Evolutionary conservation across 1,284 basidiomycete species (phyloP).

Genomic region (Mycosarcoma mackinlayi): DNA sequence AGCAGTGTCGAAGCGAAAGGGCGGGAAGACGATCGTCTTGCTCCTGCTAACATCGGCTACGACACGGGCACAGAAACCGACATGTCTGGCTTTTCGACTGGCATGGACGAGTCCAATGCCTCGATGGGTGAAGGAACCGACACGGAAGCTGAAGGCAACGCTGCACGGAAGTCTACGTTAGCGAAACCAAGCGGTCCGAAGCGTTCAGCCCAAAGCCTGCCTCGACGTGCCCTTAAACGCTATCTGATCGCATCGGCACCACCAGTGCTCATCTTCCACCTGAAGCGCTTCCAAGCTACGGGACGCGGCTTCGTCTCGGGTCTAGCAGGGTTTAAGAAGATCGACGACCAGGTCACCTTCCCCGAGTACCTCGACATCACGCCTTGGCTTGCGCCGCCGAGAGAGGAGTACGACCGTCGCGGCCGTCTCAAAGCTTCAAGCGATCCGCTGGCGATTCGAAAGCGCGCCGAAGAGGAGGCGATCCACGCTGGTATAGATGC

Average conservation of each 20-base stretch:
- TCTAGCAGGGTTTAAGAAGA: conserved; percentile 76
- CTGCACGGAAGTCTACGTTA: neutral
- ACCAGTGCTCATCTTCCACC: conserved; percentile 87
- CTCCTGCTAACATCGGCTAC: conserved; percentile 29
- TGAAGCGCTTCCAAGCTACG: conserved; percentile 85
- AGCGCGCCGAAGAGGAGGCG: conserved; percentile 63
- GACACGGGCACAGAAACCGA: conserved; percentile 50
- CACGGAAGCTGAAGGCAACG: conserved; percentile 26
- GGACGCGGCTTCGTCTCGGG: conserved; percentile 55
- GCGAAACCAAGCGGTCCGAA: conserved; percentile 27
- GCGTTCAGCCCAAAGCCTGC: conserved; percentile 71
- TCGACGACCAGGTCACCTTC: conserved; percentile 86
- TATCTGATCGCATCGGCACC: conserved; percentile 88
- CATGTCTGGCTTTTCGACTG: conserved; percentile 42
- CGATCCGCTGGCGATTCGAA: conserved; percentile 57
- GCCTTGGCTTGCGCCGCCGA: conserved; percentile 85
- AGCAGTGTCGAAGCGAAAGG: conserved; percentile 29
- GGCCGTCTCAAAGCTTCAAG: conserved; percentile 69
- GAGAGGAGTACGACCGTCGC: conserved; percentile 74
- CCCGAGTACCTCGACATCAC: conserved; percentile 84
- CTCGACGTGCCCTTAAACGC: conserved; percentile 87
- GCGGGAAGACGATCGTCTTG: conserved; percentile 7
- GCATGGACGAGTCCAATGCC: conserved; percentile 39
- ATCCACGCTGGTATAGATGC: conserved; percentile 69
- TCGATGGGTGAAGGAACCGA: conserved; percentile 38